A percentile compares a stretch with the other conserved stretches of the same genome.
Evolutionary conservation across 305 asterid species (phyloP).

Genomic region (Euphrasia arctica): DNA sequence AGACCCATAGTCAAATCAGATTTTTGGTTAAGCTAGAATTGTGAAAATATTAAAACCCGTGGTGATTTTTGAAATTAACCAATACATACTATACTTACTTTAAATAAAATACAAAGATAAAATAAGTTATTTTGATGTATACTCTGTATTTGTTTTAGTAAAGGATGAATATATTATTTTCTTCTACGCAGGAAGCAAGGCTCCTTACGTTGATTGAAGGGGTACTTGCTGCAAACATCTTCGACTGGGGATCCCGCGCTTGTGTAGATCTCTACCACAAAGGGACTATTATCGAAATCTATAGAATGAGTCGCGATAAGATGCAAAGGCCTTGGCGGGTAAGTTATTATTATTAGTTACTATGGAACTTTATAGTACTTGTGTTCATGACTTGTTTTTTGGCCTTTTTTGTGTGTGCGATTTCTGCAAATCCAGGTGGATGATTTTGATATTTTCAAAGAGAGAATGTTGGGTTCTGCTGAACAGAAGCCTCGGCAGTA

Average conservation of each 20-base stretch:
- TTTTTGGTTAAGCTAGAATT: too few relatives aligned
- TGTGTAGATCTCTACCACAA: constrained; percentile 95
- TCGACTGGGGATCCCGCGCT: constrained; percentile 99
- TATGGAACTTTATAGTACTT: neutral
- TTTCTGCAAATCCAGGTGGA: constrained; percentile 57
- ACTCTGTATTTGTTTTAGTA: too few relatives aligned
- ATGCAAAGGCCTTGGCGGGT: constrained; percentile 99
- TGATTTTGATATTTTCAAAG: constrained; percentile 80
- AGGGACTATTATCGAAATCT: constrained; percentile 94
- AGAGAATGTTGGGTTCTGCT: constrained; percentile 68
- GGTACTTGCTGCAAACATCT: constrained; percentile 97
- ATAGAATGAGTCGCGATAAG: constrained; percentile 96
- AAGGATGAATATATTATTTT: constrained; percentile 1
- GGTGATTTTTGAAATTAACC: too few relatives aligned
- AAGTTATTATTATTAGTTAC: constrained; percentile 15
- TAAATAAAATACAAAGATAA: too few relatives aligned
- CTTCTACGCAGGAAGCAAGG: constrained; percentile 64
- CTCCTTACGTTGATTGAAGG: constrained; percentile 87
- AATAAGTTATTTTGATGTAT: too few relatives aligned
- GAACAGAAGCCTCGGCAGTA: constrained; percentile 56
- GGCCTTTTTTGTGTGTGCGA: neutral
- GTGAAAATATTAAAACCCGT: too few relatives aligned
- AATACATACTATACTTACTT: too few relatives aligned
- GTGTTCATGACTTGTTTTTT: constrained; percentile 5
- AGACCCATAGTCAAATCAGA: too few relatives aligned